phyloP scores from a whole-genome alignment of 2,329 filamentous ascomycete genomes.

The Rhytidhysteron rufulum region DNA sequence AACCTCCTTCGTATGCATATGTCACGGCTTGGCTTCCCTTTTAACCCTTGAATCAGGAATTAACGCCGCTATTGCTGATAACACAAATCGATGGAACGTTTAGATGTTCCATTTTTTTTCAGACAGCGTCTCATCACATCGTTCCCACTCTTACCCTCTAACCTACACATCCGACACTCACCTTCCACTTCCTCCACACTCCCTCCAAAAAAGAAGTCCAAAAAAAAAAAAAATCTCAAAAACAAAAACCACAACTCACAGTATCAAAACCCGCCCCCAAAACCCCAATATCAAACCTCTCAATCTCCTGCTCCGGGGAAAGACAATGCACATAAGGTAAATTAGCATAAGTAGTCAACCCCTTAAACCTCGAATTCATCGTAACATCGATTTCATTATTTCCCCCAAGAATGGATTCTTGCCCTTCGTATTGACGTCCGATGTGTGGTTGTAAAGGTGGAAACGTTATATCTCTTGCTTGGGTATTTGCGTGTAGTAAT shows the following conservation, averaged over 20 bases:
- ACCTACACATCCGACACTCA: not conserved
- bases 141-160: not conserved
- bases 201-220: not conserved
- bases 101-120: not conserved
- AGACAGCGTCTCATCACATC: not conserved
- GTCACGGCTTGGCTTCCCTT: too few species aligned
- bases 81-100: not conserved
- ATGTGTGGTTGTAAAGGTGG: constrained; percentile 36
- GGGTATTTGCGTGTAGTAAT: not conserved
- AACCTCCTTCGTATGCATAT: too few species aligned
- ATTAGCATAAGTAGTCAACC: constrained; percentile 47
- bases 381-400: constrained; percentile 22
- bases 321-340: constrained; percentile 48
- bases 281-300: constrained; percentile 47
- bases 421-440: constrained; percentile 33
- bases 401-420: too few species aligned
- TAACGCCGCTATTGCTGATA: too few species aligned
- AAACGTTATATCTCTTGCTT: constrained; percentile 42
- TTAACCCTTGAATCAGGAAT: too few species aligned
- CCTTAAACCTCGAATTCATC: constrained; percentile 33
- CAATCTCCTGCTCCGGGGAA: constrained; percentile 31
- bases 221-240: constrained; percentile 2
- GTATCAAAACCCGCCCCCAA: constrained; percentile 50
- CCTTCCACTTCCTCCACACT: not conserved
- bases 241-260: constrained; percentile 22